These are phyloP conservation scores for Mycena crocata DNA, from an alignment of 768 basidiomycete species.

Conservation along the genomic window DNA sequence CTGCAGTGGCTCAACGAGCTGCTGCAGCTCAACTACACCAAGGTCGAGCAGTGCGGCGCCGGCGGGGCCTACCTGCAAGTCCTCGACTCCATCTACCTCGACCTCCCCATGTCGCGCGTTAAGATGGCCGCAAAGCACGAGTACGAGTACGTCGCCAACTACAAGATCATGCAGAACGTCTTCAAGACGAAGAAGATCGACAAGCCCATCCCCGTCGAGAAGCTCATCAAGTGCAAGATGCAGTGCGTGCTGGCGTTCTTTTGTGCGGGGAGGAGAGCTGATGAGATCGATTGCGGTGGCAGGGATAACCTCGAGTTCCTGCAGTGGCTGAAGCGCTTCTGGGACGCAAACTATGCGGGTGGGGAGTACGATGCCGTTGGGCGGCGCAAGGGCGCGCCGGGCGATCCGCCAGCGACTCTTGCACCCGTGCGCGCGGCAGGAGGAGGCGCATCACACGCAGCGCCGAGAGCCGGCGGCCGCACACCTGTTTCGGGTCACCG, in stretches of 20 bases:
- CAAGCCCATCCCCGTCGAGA: slow-evolving; percentile 98
- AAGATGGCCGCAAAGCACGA: slow-evolving; percentile 97
- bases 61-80: slow-evolving; percentile 97
- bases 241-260: slow-evolving; percentile 70
- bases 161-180: slow-evolving; percentile 91
- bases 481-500: slow-evolving; percentile 78
- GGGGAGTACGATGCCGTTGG: slow-evolving; percentile 60
- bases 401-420: slow-evolving; percentile 17
- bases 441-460: not conserved
- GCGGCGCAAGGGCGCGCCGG: slow-evolving; percentile 75
- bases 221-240: slow-evolving; percentile 98
- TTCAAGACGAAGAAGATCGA: slow-evolving; percentile 96
- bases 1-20: slow-evolving; percentile 95
- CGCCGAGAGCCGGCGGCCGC: slow-evolving; percentile 62
- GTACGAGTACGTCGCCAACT: slow-evolving; percentile 96
- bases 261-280: not conserved
- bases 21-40: slow-evolving; percentile 90
- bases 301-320: slow-evolving; percentile 97
- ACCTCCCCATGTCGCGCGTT: slow-evolving; percentile 90
- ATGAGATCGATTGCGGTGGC: not conserved
- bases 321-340: slow-evolving; percentile 97
- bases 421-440: slow-evolving; percentile 4
- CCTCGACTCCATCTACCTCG: slow-evolving; percentile 93
- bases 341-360: slow-evolving; percentile 71
- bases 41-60: slow-evolving; percentile 60